phyloP scores from a whole-genome alignment of 2,329 filamentous ascomycete genomes.

The Ascochyta pisi region DNA sequence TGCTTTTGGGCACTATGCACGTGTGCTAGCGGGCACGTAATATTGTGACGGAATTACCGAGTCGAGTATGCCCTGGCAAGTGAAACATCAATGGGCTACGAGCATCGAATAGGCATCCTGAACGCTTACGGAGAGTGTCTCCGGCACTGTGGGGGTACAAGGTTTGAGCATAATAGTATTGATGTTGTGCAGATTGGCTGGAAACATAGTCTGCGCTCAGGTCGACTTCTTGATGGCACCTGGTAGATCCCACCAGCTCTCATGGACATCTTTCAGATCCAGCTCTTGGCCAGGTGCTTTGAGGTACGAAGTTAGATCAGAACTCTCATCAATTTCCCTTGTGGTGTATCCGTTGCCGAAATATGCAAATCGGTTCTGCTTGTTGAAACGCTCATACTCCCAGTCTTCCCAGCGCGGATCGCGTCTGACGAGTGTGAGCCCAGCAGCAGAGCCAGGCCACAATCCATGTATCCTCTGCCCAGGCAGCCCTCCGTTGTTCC shows the following conservation, averaged over 20 bases:
- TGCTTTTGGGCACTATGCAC: constrained; percentile 2
- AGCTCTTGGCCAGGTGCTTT: constrained; percentile 59
- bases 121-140: neutral
- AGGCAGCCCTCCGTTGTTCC: constrained; percentile 70
- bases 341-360: constrained; percentile 72
- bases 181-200: neutral
- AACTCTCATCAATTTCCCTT: constrained; percentile 62
- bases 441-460: constrained; percentile 72
- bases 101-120: neutral
- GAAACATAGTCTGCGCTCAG: neutral
- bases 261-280: constrained; percentile 69
- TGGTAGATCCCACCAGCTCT: constrained; percentile 65
- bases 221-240: constrained; percentile 29
- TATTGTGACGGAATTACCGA: neutral
- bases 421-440: constrained; percentile 65
- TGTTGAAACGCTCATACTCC: constrained; percentile 59
- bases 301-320: constrained; percentile 70
- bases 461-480: constrained; percentile 70
- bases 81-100: neutral
- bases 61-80: neutral
- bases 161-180: neutral
- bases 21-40: neutral
- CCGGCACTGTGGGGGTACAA: neutral
- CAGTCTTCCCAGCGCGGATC: constrained; percentile 67
- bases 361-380: constrained; percentile 64